Conservation (phyloP, 345 rosid genomes). For the Citrus maxima region DNA sequence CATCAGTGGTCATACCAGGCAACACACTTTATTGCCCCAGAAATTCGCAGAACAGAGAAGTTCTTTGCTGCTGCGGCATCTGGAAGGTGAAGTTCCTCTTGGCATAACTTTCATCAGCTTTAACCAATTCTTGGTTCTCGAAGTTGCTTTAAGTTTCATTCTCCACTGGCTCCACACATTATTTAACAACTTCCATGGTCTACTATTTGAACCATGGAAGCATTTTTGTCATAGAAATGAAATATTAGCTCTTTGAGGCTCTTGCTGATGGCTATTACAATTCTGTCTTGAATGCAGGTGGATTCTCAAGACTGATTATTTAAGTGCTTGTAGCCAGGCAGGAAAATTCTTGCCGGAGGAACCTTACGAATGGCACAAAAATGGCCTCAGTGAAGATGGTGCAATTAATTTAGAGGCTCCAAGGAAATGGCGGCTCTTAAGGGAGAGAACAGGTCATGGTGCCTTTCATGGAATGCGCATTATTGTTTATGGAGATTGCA, state of each 20-base stretch:
- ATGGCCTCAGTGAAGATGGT: constrained; percentile 75
- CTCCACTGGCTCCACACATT: background rate
- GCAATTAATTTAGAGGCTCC: constrained; percentile 81
- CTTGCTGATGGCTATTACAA: background rate
- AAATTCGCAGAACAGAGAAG: constrained; percentile 81
- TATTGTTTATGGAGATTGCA: constrained; percentile 84
- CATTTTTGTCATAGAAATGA: background rate
- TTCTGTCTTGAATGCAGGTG: constrained; percentile 56
- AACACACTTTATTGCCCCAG: constrained; percentile 77
- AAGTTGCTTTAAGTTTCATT: background rate
- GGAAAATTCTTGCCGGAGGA: constrained; percentile 79
- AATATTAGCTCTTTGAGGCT: background rate
- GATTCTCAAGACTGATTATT: constrained; percentile 81
- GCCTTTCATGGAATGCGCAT: constrained; percentile 78
- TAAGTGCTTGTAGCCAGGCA: constrained; percentile 65
- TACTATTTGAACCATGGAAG: background rate
- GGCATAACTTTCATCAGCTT: background rate
- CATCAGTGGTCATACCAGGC: constrained; percentile 98
- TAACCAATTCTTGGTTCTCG: background rate
- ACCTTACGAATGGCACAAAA: constrained; percentile 80
- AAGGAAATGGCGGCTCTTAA: constrained; percentile 79
- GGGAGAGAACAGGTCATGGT: constrained; percentile 89
- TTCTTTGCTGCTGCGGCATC: constrained; percentile 63
- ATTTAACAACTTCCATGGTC: background rate
- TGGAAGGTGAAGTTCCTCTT: constrained; percentile 37